phyloP scores from a whole-genome alignment of 2,329 filamentous ascomycete species.

The Teratosphaeria nubilosa region DNA sequence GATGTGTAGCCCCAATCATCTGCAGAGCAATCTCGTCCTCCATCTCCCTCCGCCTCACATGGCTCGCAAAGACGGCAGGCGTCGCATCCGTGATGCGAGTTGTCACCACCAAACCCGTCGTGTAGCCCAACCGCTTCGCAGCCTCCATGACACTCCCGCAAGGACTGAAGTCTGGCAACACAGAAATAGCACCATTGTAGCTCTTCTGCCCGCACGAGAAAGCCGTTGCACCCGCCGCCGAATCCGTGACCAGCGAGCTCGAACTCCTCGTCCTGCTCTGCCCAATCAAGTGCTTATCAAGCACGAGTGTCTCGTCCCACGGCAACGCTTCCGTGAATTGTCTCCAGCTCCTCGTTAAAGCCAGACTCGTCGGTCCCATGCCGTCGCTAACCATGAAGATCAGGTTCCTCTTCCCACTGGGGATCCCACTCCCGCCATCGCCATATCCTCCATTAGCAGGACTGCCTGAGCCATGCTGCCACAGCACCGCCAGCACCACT shows the following conservation, averaged over 20 bases:
- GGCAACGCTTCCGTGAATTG: conserved; percentile 68
- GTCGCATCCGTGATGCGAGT: conserved; percentile 94
- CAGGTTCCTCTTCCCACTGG: conserved; percentile 69
- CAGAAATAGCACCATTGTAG: conserved; percentile 93
- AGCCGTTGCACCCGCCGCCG: conserved; percentile 90
- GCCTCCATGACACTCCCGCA: conserved; percentile 92
- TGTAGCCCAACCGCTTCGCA: conserved; percentile 81
- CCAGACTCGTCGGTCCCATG: conserved; percentile 89
- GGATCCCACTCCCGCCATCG: conserved; percentile 18
- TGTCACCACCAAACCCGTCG: conserved; percentile 88
- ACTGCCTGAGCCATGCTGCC: conserved; percentile 47
- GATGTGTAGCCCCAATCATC: conserved; percentile 70
- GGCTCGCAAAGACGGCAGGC: conserved; percentile 85
- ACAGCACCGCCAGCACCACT: conserved; percentile 69
- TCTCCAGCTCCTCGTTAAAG: conserved; percentile 74
- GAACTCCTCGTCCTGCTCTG: conserved; percentile 77
- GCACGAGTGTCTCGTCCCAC: conserved; percentile 60
- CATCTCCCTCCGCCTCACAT: conserved; percentile 68
- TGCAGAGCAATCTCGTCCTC: conserved; percentile 89
- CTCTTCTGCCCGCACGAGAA: conserved; percentile 90
- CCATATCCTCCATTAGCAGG: conserved; percentile 4
- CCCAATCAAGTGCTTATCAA: conserved; percentile 86
- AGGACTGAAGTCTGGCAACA: conserved; percentile 71
- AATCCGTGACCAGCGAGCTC: conserved; percentile 83
- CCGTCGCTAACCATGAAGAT: conserved; percentile 99